phyloP scores from a whole-genome alignment of 768 basidiomycete species.

The Rhizopogon salebrosus region DNA sequence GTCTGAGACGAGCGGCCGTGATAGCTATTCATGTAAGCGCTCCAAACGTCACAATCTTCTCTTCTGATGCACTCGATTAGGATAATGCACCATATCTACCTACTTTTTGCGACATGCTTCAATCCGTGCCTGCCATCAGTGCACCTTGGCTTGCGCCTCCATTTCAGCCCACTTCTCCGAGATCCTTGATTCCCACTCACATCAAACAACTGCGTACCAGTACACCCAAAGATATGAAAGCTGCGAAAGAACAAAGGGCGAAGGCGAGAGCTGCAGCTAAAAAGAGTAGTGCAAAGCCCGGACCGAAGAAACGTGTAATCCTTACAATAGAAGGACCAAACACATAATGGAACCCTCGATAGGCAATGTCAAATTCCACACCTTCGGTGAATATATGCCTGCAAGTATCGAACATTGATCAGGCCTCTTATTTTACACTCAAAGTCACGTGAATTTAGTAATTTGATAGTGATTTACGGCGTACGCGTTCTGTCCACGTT shows the following conservation, averaged over 20 bases:
- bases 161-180: slow-evolving; percentile 7
- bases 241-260: slow-evolving; percentile 52
- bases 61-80: slow-evolving; percentile 24
- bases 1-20: slow-evolving; percentile 60
- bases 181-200: slow-evolving; percentile 60
- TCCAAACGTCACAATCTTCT: not conserved
- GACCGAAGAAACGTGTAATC: slow-evolving; percentile 17
- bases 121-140: slow-evolving; percentile 46
- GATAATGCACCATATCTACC: slow-evolving; percentile 34
- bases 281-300: slow-evolving; percentile 6
- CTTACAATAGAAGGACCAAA: slow-evolving; percentile 5
- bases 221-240: slow-evolving; percentile 75
- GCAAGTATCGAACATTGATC: not conserved
- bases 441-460: not conserved
- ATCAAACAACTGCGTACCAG: slow-evolving; percentile 78
- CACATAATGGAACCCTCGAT: not conserved
- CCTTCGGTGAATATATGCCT: not conserved
- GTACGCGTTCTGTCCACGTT: not conserved
- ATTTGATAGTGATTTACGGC: no score
- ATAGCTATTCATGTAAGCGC: slow-evolving; percentile 61
- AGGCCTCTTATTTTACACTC: not conserved
- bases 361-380: not conserved
- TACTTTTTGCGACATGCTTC: slow-evolving; percentile 34
- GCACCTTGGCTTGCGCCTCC: slow-evolving; percentile 59
- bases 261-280: slow-evolving; percentile 48